Evolutionary conservation across 331 rosid species (phyloP), one percentile per base, ranked within the genome.

Genomic region (Acacia pycnantha): DNA sequence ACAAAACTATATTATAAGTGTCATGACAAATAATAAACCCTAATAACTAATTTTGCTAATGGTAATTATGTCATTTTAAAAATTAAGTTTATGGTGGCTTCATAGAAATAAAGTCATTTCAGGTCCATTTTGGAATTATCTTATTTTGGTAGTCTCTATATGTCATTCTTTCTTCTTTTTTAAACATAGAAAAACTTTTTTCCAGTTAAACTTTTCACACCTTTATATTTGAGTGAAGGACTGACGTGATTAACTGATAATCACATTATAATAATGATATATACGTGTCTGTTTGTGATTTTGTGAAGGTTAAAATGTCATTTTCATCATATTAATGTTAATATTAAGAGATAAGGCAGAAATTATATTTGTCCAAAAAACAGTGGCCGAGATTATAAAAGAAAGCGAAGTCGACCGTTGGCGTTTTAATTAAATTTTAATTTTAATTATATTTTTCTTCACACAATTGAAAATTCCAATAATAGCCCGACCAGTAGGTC

Each of bases 221-320:
- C 8, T 29, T 12, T 27, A 12, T 62, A 26, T 62, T 15, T 31
- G 26, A 33, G 71, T 18, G 46, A n/a, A n/a, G 64, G 64, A 56
- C 64, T 33, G 46, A 37, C 71, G 43, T 33, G 71, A 33, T 33
- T 9, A 8, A 33, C 4, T 33, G 8, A 66, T 66, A 1, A 8
- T 66, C 26, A 33, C n/a, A 66, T 66, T 31, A 18, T 6, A 16
- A 35, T 37, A 21, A n/a, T 2, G 24, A 11, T 9, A 21, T 54
- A 12, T 70, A 7, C 11, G 16, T 24, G 18, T 22, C 8, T 24
- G 33, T 8, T 12, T 6, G 33, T 18, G 33, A 59, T 59, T 59
- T 9, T 83, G 35, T 35, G 44, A 13, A 21, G 3, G 84, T 48
- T 75, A 76, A 70, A 35, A 80, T 70, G 87, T 84, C 84, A 62